Evolutionary conservation across 176 grass and related monocot genomes (phyloP).

Genomic region (Cenchrus americanus): DNA sequence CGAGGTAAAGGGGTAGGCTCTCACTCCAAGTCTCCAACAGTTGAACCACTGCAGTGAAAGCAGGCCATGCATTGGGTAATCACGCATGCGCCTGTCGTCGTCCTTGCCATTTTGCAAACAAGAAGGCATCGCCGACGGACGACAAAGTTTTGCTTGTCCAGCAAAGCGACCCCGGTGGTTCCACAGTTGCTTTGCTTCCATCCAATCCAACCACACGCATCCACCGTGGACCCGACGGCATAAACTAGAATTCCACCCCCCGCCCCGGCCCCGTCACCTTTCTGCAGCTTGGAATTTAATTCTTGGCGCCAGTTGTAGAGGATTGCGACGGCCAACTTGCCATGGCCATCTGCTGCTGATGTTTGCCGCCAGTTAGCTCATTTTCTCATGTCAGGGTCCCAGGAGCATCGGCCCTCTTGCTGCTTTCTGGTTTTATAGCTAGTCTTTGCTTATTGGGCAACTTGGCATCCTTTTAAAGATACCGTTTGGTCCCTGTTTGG

Average conservation of each 20-base stretch:
- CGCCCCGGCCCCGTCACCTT: constrained; percentile 11
- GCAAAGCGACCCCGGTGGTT: constrained; percentile 35
- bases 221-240: constrained; percentile 56
- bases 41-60: constrained; percentile 25
- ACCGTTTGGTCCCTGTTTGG: constrained; percentile 39
- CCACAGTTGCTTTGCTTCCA: constrained; percentile 39
- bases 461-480: constrained; percentile 44
- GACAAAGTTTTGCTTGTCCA: constrained; percentile 44
- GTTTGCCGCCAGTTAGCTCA: constrained; percentile 34
- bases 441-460: constrained; percentile 46
- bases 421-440: background rate
- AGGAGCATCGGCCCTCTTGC: constrained; percentile 12
- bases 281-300: constrained; percentile 46
- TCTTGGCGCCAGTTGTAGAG: constrained; percentile 48
- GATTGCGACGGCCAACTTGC: constrained; percentile 64
- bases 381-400: constrained; percentile 9
- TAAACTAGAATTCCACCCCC: constrained; percentile 30
- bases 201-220: constrained; percentile 46
- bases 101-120: constrained; percentile 40
- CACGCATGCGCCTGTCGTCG: constrained; percentile 31
- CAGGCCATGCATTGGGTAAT: constrained; percentile 23
- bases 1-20: background rate
- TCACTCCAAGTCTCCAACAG: background rate
- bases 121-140: constrained; percentile 31
- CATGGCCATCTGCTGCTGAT: constrained; percentile 38